Evolutionary conservation across 1,284 basidiomycete genomes (phyloP).

Genomic region (Boletellus sp.): DNA sequence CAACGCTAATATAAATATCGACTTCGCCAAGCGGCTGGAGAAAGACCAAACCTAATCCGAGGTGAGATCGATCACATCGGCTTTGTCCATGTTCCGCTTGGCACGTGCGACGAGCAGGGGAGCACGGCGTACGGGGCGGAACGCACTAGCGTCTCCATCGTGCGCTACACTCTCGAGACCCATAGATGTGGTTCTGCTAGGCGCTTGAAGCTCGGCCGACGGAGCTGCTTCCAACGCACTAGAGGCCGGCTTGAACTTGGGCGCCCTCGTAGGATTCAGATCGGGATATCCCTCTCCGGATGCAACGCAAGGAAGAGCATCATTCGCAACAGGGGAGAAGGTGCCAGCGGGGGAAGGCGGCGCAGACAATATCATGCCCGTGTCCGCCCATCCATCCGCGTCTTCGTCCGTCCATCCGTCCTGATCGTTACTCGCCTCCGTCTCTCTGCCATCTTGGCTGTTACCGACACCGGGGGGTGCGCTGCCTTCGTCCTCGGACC

Average conservation of each 20-base stretch:
- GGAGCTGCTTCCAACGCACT: neutral
- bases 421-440: neutral
- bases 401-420: conserved; percentile 10
- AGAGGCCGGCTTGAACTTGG: conserved; percentile 23
- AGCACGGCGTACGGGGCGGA: neutral
- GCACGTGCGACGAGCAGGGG: conserved; percentile 29
- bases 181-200: neutral
- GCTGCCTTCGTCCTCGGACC: conserved; percentile 22
- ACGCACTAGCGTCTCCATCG: neutral
- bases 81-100: conserved; percentile 7
- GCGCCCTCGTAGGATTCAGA: conserved; percentile 6
- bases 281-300: neutral
- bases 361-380: conserved; percentile 26
- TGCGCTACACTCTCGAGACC: neutral
- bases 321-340: neutral
- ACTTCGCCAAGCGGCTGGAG: neutral
- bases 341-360: conserved; percentile 16
- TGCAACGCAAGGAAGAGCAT: neutral
- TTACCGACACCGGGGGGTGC: neutral
- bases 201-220: neutral
- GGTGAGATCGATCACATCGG: conserved; percentile 41
- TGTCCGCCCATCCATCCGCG: conserved; percentile 16
- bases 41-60: conserved; percentile 19
- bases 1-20: too few species aligned
- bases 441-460: neutral